Percentiles rank a stretch among this genome's conserved stretches.
Evolutionary conservation across 768 basidiomycete species (phyloP).

Genomic region (Tulasnella sp.): DNA sequence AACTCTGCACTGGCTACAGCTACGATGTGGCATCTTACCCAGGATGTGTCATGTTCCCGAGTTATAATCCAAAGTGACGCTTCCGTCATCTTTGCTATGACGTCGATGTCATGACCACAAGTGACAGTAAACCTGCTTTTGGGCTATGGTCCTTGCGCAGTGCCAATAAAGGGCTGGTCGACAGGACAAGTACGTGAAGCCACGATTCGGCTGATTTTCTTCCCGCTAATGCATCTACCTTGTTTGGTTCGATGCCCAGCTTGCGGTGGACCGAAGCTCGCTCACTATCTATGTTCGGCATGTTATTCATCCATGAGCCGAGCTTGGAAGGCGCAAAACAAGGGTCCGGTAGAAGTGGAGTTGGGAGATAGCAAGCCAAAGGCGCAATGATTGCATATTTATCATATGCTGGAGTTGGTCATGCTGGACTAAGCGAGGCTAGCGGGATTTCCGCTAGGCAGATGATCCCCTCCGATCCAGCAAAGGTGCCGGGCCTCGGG

Average conservation of each 20-base stretch:
- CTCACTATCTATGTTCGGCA: conserved; percentile 75
- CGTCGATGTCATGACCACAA: no score
- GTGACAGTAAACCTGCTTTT: background rate
- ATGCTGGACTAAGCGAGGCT: background rate
- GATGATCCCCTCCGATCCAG: background rate
- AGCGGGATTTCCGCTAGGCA: background rate
- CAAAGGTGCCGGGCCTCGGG: background rate
- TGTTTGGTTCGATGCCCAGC: conserved; percentile 71
- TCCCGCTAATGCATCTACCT: conserved; percentile 12
- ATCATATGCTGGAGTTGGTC: background rate
- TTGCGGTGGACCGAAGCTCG: conserved; percentile 80
- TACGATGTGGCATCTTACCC: no score
- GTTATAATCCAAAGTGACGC: no score
- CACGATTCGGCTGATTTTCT: no score
- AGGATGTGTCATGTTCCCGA: no score
- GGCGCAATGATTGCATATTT: background rate
- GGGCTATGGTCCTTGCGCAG: conserved; percentile 50
- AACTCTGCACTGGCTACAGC: no score
- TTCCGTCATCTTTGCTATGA: no score
- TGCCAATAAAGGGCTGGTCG: conserved; percentile 90
- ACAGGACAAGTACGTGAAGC: conserved; percentile 65
- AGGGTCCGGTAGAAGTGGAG: conserved; percentile 20
- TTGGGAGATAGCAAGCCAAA: conserved; percentile 7
- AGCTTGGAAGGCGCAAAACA: conserved; percentile 46
- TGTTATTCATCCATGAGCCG: conserved; percentile 69